Evolutionary conservation across 2,329 filamentous ascomycete species (phyloP).

Genomic region (Volutella citrinella): DNA sequence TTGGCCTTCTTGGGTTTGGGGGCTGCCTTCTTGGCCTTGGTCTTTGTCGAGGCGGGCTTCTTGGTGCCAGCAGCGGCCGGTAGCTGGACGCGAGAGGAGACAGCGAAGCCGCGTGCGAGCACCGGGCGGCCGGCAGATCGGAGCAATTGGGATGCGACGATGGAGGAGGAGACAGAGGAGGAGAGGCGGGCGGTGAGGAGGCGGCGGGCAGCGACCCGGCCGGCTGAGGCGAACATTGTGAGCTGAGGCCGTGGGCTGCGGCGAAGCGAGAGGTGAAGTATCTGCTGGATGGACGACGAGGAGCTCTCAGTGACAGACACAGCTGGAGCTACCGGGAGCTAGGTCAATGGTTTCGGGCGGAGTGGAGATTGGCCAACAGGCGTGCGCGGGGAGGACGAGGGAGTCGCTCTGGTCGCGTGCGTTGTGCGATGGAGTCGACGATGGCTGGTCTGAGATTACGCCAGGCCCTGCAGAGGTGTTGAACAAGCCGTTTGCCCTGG

Average conservation of each 20-base stretch:
- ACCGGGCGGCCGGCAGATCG: conserved; percentile 15
- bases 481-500: no score
- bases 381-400: neutral
- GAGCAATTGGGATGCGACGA: conserved; percentile 21
- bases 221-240: conserved; percentile 42
- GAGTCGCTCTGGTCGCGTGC: neutral
- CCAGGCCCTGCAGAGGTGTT: no score
- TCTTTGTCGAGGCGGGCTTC: conserved; percentile 19
- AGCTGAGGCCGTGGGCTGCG: no score
- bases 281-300: no score
- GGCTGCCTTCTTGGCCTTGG: conserved; percentile 3
- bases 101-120: conserved; percentile 29
- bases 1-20: conserved; percentile 26
- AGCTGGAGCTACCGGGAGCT: no score
- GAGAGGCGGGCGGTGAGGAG: conserved; percentile 21
- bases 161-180: conserved; percentile 20
- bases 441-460: conserved; percentile 1
- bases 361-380: neutral
- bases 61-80: conserved; percentile 17
- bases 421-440: no score
- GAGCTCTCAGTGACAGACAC: no score
- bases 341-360: no score
- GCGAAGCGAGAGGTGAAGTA: no score
- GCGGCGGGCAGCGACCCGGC: conserved; percentile 37
- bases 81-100: conserved; percentile 26